A percentile compares a stretch with the other conserved stretches of the same genome.
phyloP scores from a whole-genome alignment of 257 asterid genomes.

The Solanum arcanum region DNA sequence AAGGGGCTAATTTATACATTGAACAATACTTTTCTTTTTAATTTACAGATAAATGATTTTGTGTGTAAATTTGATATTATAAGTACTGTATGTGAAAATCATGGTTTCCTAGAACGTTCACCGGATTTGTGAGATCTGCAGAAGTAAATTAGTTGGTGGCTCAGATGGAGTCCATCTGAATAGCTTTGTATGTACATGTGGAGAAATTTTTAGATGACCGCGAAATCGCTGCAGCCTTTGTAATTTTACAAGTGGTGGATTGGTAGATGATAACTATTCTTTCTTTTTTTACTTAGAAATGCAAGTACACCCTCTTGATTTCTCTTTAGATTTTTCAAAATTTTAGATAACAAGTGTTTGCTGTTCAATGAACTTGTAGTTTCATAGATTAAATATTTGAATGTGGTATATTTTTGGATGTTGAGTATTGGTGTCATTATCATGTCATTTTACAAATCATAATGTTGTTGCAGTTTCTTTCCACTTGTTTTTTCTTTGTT shows the following conservation, averaged over 20 bases:
- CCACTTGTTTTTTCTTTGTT: background rate
- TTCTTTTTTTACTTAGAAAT: background rate
- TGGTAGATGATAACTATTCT: background rate
- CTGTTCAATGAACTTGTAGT: background rate
- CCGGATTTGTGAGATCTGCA: background rate
- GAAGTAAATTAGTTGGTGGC: background rate
- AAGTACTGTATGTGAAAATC: conserved; percentile 1
- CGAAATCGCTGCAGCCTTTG: background rate
- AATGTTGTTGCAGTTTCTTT: background rate
- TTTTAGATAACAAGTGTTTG: background rate
- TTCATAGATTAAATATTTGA: background rate
- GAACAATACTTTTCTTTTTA: conserved; percentile 4
- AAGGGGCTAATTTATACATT: conserved; percentile 32
- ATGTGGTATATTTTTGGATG: background rate
- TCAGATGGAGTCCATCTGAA: background rate
- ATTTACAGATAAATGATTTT: conserved; percentile 7
- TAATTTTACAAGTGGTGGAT: background rate
- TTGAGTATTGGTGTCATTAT: background rate
- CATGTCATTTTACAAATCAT: background rate
- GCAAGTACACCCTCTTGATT: background rate
- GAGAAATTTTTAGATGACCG: background rate
- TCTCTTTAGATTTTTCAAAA: background rate
- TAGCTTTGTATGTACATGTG: background rate
- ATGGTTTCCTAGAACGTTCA: background rate
- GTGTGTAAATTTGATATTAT: conserved; percentile 16